A percentile compares a stretch with the other conserved stretches of the same genome.
Evolutionary conservation across 176 grass and related monocot genomes (phyloP).

Genomic region (Luzula sylvatica): DNA sequence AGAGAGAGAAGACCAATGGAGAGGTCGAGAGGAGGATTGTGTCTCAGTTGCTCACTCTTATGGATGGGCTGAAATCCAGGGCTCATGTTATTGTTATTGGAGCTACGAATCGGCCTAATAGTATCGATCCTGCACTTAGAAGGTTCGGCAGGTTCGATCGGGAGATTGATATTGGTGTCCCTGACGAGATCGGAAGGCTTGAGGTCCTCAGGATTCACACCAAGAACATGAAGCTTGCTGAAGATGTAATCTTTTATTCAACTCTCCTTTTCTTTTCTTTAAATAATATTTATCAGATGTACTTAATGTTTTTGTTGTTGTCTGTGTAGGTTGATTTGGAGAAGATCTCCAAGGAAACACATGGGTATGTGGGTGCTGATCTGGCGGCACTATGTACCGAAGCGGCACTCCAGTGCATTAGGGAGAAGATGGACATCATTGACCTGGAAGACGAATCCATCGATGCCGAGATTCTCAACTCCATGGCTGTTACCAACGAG

Average conservation of each 20-base stretch:
- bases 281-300: neutral
- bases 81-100: conserved; percentile 56
- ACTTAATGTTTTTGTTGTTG: neutral
- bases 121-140: conserved; percentile 51
- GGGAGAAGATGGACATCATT: conserved; percentile 70
- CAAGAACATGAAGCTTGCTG: conserved; percentile 32
- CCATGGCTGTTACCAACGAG: conserved; percentile 46
- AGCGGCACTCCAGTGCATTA: conserved; percentile 52
- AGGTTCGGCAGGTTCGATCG: conserved; percentile 49
- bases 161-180: conserved; percentile 47
- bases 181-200: conserved; percentile 46
- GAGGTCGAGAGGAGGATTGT: conserved; percentile 52
- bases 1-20: conserved; percentile 46
- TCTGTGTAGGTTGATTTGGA: conserved; percentile 39
- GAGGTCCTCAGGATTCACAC: conserved; percentile 50
- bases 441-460: conserved; percentile 55
- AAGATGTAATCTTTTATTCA: conserved; percentile 13
- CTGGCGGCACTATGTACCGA: conserved; percentile 47
- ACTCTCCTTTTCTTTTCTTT: neutral
- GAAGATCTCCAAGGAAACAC: conserved; percentile 37
- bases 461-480: conserved; percentile 42
- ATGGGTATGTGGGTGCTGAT: conserved; percentile 50
- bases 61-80: conserved; percentile 47
- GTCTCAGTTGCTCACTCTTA: conserved; percentile 42
- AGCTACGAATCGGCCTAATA: conserved; percentile 53